These are phyloP conservation scores for Tulasnella sp. DNA, from an alignment of 768 basidiomycete genomes.

Conservation along the genomic window DNA sequence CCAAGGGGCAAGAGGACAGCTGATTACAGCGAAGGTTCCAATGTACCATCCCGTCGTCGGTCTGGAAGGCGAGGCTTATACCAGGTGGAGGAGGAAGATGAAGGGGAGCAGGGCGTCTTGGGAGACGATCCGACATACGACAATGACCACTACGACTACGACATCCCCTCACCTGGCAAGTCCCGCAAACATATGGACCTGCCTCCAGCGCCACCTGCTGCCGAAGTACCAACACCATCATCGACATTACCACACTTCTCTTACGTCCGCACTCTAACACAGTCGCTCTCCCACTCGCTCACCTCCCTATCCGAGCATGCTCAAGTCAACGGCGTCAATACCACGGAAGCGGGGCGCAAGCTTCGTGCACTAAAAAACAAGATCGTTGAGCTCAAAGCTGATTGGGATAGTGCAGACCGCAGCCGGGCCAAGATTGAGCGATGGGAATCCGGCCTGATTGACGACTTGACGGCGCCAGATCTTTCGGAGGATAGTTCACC, in stretches of 20 bases:
- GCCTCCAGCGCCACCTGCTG: conserved; percentile 30
- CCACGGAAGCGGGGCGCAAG: conserved; percentile 78
- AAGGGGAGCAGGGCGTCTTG: neutral
- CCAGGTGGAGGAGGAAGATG: conserved; percentile 22
- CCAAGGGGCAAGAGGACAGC: neutral
- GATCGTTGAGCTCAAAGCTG: conserved; percentile 66
- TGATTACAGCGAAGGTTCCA: neutral
- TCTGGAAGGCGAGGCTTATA: conserved; percentile 5
- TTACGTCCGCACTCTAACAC: conserved; percentile 63
- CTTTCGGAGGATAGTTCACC: conserved; percentile 31
- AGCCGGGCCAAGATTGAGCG: conserved; percentile 66
- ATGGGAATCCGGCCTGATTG: conserved; percentile 51
- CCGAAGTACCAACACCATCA: conserved; percentile 49
- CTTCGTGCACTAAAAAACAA: conserved; percentile 80
- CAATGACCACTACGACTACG: conserved; percentile 36
- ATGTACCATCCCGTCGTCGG: neutral
- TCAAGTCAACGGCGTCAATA: conserved; percentile 78
- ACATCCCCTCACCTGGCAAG: conserved; percentile 47
- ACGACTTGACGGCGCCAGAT: conserved; percentile 38
- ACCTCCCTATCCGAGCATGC: conserved; percentile 77
- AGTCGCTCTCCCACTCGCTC: conserved; percentile 66
- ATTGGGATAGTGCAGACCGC: conserved; percentile 79
- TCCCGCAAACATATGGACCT: conserved; percentile 37
- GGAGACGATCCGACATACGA: conserved; percentile 36
- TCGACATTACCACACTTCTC: conserved; percentile 57